Evolutionary conservation across 208 protist genomes (phyloP), one percentile per base, ranked within the genome.

Genomic region (Leptomonas pyrrhocoris): DNA sequence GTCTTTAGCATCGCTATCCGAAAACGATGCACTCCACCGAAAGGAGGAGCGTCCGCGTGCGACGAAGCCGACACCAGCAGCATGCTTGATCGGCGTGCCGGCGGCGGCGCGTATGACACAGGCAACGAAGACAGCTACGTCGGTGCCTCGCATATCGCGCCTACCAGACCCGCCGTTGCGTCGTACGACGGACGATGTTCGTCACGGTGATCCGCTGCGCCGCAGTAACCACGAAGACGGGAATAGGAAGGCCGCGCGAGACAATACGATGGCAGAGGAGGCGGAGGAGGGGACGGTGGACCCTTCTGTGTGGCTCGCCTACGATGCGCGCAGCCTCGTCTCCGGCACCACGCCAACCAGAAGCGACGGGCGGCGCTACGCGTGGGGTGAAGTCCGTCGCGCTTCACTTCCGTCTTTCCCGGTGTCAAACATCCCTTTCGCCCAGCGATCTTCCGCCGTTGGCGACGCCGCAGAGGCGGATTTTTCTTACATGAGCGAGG

Each of bases 301-400:
- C 21, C 54, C 61, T 16, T 45, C 61, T 18, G 62, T 76, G 27
- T 76, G 70, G 70, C 34, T 49, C 25, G 70, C 55, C 16, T 76
- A 76, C 55, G 70, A 76, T 11, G 70, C 58, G 55, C 70, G 70
- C 21, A 68, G 62, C 25, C 53, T 65, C 25, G 54, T 55, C 42
- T 27, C 64, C 36, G 16, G 15, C n/a, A 51, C 64, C 18, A 53
- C 50, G 3, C 49, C 64, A 19, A 50, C 38, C 0, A 60, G 30
- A 53, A 21, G 13, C 34, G 31, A 55, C 3, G 13, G 46, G 7
- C 46, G 9, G 19, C 42, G 9, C 23, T 2, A 23, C 31, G 19
- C 46, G n/a, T 55, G 46, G 46, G 45, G 59, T 0, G 27, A 65
- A 4, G 38, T 2, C 16, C 46, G 30, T n/a, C 46, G 0, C 5